Evolutionary conservation across 768 basidiomycete genomes (phyloP).

Genomic region (Russula dissimulans): DNA sequence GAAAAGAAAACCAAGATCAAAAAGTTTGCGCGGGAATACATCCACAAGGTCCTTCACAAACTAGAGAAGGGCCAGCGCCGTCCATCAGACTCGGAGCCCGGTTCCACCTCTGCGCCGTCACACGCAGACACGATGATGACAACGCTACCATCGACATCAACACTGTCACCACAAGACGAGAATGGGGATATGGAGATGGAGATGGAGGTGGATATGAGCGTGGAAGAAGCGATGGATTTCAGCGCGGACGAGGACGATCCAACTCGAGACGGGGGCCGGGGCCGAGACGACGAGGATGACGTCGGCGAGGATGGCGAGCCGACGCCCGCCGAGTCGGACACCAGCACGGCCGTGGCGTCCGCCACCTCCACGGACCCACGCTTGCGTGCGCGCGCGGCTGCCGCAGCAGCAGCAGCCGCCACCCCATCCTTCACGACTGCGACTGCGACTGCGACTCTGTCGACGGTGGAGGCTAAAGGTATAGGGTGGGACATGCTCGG

Average conservation of each 20-base stretch:
- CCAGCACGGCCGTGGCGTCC: conserved; percentile 14
- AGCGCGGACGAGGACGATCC: conserved; percentile 16
- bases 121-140: background rate
- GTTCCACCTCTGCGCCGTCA: background rate
- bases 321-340: conserved; percentile 17
- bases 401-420: background rate
- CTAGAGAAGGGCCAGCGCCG: conserved; percentile 40
- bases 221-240: conserved; percentile 25
- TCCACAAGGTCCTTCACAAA: conserved; percentile 66
- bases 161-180: background rate
- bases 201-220: conserved; percentile 23
- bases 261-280: background rate
- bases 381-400: conserved; percentile 2
- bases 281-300: background rate
- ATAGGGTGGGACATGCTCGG: conserved; percentile 30
- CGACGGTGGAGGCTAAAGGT: background rate
- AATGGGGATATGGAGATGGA: conserved; percentile 16
- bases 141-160: background rate
- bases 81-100: conserved; percentile 13
- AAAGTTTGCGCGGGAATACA: conserved; percentile 87
- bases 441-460: too few species aligned
- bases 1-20: conserved; percentile 88
- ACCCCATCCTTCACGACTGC: background rate
- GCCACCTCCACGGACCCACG: conserved; percentile 9
- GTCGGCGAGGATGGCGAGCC: conserved; percentile 19